Evolutionary conservation across 257 asterid species (phyloP).

Genomic region (Agastache rugosa): DNA sequence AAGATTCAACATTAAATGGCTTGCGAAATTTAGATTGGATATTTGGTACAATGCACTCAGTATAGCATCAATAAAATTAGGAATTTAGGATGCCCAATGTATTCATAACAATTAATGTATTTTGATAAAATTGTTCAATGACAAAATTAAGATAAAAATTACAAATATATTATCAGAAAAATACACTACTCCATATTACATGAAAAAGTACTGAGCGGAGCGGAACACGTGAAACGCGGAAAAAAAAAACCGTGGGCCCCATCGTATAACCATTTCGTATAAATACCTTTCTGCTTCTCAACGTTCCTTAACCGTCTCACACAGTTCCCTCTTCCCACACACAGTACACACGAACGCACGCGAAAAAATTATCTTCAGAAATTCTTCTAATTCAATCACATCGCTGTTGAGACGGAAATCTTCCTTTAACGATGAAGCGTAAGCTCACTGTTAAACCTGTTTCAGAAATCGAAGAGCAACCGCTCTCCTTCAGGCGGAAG

Average conservation of each 20-base stretch:
- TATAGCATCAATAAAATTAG: not conserved
- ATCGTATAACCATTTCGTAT: conserved; percentile 48
- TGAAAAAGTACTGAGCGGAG: not conserved
- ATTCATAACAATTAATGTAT: not conserved
- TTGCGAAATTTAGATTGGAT: not conserved
- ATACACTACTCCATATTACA: not conserved
- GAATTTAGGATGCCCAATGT: not conserved
- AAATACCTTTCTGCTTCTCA: conserved; percentile 43
- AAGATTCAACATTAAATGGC: not conserved
- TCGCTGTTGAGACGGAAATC: not conserved
- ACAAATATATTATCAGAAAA: not conserved
- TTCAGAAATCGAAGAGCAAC: conserved; percentile 34
- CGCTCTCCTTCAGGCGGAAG: conserved; percentile 48
- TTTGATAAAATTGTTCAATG: not conserved
- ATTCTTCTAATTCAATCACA: conserved; percentile 29
- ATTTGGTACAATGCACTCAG: conserved; percentile 22
- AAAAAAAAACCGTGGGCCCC: conserved; percentile 41
- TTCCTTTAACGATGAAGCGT: conserved; percentile 53
- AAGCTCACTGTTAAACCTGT: conserved; percentile 43
- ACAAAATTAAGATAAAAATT: not conserved
- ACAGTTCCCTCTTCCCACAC: conserved; percentile 33
- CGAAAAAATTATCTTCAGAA: conserved; percentile 35
- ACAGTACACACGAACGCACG: conserved; percentile 39
- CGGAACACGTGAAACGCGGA: conserved; percentile 38
- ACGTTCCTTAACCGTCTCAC: conserved; percentile 56